phyloP scores from a whole-genome alignment of 345 rosid species.

The Eucalyptus grandis region DNA sequence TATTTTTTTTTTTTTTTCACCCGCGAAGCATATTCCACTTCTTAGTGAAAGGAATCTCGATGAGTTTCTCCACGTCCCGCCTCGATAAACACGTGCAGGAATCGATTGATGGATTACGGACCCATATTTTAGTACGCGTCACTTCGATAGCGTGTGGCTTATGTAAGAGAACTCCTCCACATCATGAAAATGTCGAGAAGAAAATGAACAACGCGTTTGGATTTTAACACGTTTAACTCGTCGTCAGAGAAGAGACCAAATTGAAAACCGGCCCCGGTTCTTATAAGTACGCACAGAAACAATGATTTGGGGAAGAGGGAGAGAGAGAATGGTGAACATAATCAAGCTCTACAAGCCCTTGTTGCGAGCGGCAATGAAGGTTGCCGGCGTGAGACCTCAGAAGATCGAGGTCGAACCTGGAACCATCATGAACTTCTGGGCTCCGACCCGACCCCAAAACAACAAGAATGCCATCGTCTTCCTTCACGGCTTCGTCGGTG shows the following conservation, averaged over 20 bases:
- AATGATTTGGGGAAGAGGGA: neutral
- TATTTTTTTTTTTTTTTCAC: neutral
- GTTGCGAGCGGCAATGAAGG: constrained; percentile 1
- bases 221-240: neutral
- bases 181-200: neutral
- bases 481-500: constrained; percentile 20
- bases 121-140: neutral
- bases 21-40: neutral
- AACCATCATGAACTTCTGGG: neutral
- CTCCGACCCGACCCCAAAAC: neutral
- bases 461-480: constrained; percentile 15
- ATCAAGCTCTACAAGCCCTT: neutral
- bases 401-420: constrained; percentile 21
- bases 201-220: neutral
- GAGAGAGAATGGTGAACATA: constrained; percentile 1
- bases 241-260: neutral
- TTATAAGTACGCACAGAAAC: neutral
- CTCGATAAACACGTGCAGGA: neutral
- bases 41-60: neutral
- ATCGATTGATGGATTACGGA: neutral
- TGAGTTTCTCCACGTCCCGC: neutral
- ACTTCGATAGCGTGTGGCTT: neutral
- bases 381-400: constrained; percentile 2
- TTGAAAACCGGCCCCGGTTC: neutral
- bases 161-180: neutral